phyloP scores from a whole-genome alignment of 2,329 filamentous ascomycete species.

The Endothia cerciana region DNA sequence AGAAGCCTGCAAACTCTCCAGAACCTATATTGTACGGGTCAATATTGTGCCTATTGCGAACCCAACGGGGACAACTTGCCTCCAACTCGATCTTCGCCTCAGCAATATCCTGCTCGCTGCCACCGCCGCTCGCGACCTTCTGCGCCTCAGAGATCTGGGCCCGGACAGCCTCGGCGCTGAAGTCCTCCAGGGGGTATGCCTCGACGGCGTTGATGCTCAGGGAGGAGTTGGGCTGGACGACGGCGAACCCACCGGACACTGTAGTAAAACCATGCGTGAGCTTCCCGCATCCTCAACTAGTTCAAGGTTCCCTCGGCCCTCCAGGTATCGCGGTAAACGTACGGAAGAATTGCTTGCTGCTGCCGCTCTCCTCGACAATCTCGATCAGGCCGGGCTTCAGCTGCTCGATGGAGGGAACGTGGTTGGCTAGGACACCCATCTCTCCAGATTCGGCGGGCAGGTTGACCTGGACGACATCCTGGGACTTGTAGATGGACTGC shows the following conservation, averaged over 20 bases:
- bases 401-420: conserved; percentile 99
- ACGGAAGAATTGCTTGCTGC: conserved; percentile 98
- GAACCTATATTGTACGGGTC: conserved; percentile 59
- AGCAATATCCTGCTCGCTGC: conserved; percentile 95
- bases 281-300: background rate
- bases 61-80: conserved; percentile 56
- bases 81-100: conserved; percentile 99
- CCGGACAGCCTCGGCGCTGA: conserved; percentile 87
- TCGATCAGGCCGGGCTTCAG: conserved; percentile 95
- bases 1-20: conserved; percentile 80
- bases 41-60: conserved; percentile 35
- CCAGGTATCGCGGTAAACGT: conserved; percentile 48
- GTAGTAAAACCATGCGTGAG: conserved; percentile 28
- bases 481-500: conserved; percentile 71
- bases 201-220: conserved; percentile 99
- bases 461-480: conserved; percentile 91
- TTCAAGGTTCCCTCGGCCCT: background rate
- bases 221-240: conserved; percentile 91
- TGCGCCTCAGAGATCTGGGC: conserved; percentile 92
- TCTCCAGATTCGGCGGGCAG: conserved; percentile 96
- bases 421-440: conserved; percentile 99
- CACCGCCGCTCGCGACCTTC: conserved; percentile 87
- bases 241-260: conserved; percentile 97
- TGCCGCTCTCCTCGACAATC: conserved; percentile 89
- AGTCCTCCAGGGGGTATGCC: conserved; percentile 92